A percentile compares a stretch with the other conserved stretches of the same genome.
Conservation (phyloP, 257 asterid genomes). For the Nicotiana otophora region DNA sequence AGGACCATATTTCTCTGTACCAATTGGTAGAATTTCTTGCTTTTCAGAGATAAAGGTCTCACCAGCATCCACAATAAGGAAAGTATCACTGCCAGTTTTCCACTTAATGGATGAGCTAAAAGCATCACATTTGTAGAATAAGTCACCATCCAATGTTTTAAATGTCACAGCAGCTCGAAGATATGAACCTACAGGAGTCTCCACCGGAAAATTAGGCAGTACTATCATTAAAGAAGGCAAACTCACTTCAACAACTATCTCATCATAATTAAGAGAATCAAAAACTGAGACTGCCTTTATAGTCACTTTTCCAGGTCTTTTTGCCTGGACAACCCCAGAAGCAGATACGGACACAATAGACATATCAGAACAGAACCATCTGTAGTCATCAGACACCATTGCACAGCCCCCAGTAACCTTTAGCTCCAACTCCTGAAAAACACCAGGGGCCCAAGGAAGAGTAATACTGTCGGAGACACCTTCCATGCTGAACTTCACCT, state of each 20-base stretch:
- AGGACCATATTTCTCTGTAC: slow-evolving; percentile 40
- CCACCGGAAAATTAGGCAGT: slow-evolving; percentile 76
- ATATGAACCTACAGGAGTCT: slow-evolving; percentile 67
- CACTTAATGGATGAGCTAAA: slow-evolving; percentile 58
- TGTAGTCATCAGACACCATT: slow-evolving; percentile 70
- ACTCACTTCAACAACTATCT: slow-evolving; percentile 68
- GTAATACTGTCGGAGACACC: slow-evolving; percentile 33
- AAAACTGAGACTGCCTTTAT: slow-evolving; percentile 65
- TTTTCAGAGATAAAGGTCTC: slow-evolving; percentile 30
- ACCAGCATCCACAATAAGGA: slow-evolving; percentile 47
- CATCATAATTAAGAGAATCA: slow-evolving; percentile 72
- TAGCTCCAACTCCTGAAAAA: slow-evolving; percentile 79
- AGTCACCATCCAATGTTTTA: slow-evolving; percentile 53
- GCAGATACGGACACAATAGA: slow-evolving; percentile 68
- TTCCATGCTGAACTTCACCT: slow-evolving; percentile 50
- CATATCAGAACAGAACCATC: slow-evolving; percentile 83
- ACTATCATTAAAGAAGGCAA: slow-evolving; percentile 57
- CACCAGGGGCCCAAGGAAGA: slow-evolving; percentile 86
- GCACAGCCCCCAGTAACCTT: slow-evolving; percentile 86
- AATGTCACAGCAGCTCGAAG: slow-evolving; percentile 67
- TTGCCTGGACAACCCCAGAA: slow-evolving; percentile 74
- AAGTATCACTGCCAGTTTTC: slow-evolving; percentile 65
- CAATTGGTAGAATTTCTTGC: slow-evolving; percentile 28
- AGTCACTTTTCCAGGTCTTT: slow-evolving; percentile 73
- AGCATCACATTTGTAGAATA: slow-evolving; percentile 76